Base-by-base conservation (phyloP, 2,329 filamentous ascomycete genomes). In the Aureobasidium sp. region DNA sequence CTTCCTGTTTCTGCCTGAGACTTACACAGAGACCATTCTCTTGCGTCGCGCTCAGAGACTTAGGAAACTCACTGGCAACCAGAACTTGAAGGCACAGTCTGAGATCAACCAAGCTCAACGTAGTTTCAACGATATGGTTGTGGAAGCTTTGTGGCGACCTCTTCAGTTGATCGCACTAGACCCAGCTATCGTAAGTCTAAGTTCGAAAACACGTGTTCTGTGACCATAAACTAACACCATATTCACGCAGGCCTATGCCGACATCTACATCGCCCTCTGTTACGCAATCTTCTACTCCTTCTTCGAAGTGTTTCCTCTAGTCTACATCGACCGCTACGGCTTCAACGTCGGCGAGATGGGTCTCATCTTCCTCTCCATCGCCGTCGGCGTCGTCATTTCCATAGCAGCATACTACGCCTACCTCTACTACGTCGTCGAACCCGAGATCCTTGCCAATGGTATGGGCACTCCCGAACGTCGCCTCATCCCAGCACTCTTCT, bases 1-100 rank as follows among this genome's bases (percentile, higher is more conserved):
- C 80, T 80, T 70, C 10, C 68, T 86, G 65, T 78, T 84, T 65
- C 79, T 89, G 27, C 87, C 87, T 0, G 86, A 89, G 75, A 89
- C 87, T 0, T 82, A 76, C 60, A 72, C 79, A 0, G 74, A 78
- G 8, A 87, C 79, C 63, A 84, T 87, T 66, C 79, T 87, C 3
- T 77, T 84, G 55, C 81, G 79, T 34, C 83, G 85, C 13, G 83
- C 84, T 3, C 69, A 74, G 50, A 80, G 86, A 24, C 78, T 89
- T 5, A 80, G 87, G 62, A 82, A 79, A 68, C 72, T 82, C 37
- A 85, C 83, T 0, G 83, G 82, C 10, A 78, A 81, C 65, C 65
- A 72, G 4, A 72, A 73, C 10, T 81, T 87, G 71, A 79, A 81
- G 73, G 81, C 83, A 0, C 82, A 87, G 69, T 81, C 79, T 60